Evolutionary conservation across 2,329 filamentous ascomycete species (phyloP), one percentile per base, ranked within the genome.

Genomic region (Claviceps sp.): DNA sequence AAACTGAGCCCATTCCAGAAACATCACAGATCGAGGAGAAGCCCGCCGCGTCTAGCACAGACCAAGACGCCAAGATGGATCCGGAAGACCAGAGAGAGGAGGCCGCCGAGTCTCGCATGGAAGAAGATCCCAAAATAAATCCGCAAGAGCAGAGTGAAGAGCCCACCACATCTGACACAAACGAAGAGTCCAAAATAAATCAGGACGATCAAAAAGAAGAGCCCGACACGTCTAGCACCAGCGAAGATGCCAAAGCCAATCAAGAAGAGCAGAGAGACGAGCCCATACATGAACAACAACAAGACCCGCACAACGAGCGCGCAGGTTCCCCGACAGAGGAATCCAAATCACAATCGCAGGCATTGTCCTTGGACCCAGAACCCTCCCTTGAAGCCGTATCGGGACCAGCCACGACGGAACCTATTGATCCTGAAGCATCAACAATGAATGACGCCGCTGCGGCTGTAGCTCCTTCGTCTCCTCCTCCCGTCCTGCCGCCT

Each of bases 1-100:
- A 50, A 30, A 3, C 19, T 6, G 44, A 44, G n/a, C 19, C 19
- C 8, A 6, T 38, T 17, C 26, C 52, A 2, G 37, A 49, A 8
- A 64, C 63, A 37, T 61, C 65, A 2, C 66, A 69, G 14, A 69
- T 24, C 7, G 26, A 40, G 42, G 22, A 52, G 39, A 54, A 60
- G 22, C 39, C 51, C 16, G 48, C 10, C 30, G 30, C 30, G 10
- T 34, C 30, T 3, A 11, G 30, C 10, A 34, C 10, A 4, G 30
- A 4, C 10, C 8, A 34, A 11, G 30, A 34, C 4, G 30, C 30
- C 10, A 34, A 11, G 30, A 34, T 34, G 10, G 30, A 34, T 10
- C 30, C 30, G 10, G 10, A 34, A 34, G 30, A 34, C 8, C 8
- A 34, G 30, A 34, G 10, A 34, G 30, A 34, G 30, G 30, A 70